Conservation (phyloP, 2,329 filamentous ascomycete genomes). For the Metarhizium robertsii region DNA sequence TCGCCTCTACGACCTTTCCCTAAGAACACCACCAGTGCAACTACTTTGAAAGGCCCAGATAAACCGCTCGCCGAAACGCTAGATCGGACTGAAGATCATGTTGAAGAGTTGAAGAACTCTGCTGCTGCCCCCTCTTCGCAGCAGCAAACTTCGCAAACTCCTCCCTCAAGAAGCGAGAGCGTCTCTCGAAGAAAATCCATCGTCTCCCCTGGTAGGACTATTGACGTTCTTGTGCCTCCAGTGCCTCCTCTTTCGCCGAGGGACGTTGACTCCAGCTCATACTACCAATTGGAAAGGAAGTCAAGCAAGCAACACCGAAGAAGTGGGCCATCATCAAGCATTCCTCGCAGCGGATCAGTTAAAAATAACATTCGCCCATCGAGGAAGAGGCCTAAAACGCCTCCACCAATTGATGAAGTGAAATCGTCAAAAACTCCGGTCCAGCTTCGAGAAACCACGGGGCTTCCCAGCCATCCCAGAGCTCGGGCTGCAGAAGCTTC, state of each 20-base stretch:
- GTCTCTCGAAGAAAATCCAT: conserved; percentile 1
- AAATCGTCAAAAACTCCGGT: conserved; percentile 24
- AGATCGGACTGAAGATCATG: not conserved
- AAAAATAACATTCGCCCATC: conserved; percentile 22
- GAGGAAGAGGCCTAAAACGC: conserved; percentile 14
- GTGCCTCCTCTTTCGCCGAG: conserved; percentile 4
- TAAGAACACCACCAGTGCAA: not conserved
- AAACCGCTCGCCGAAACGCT: not conserved
- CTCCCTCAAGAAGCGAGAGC: not conserved
- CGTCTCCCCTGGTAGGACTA: not conserved
- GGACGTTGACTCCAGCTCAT: not conserved
- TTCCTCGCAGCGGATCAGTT: conserved; percentile 23
- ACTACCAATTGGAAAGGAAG: not conserved
- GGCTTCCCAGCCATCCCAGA: conserved; percentile 39
- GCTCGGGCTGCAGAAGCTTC: conserved; percentile 23
- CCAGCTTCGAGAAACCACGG: conserved; percentile 34
- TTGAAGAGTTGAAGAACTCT: not conserved
- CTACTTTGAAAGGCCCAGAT: not conserved
- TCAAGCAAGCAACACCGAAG: not conserved
- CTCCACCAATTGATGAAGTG: conserved; percentile 10
- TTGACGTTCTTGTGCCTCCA: conserved; percentile 8
- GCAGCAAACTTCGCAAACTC: not conserved
- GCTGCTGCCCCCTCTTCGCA: not conserved
- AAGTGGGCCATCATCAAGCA: conserved; percentile 10
- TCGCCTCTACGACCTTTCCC: not conserved